A percentile compares a stretch with the other conserved stretches of the same genome.
These are phyloP conservation scores for Epithemia pelagica DNA, from an alignment of 108 stramenopile species.

Conservation along the genomic window DNA sequence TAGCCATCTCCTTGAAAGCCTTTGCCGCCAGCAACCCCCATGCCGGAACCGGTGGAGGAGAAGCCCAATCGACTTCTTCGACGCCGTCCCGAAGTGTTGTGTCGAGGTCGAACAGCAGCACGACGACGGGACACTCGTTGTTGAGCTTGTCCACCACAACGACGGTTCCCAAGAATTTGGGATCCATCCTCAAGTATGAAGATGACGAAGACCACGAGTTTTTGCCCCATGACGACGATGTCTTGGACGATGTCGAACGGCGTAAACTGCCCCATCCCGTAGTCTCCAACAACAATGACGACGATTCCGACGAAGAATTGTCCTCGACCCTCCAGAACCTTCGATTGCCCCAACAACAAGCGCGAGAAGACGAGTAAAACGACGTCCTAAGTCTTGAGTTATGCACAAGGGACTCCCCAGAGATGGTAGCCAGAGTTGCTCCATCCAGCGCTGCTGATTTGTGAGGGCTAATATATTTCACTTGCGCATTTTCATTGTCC, in stretches of 20 bases:
- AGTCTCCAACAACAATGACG: too few species aligned
- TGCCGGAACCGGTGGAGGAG: not conserved
- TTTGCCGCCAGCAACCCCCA: not conserved
- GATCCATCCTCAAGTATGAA: not conserved
- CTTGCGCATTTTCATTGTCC: too few species aligned
- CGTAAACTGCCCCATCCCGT: too few species aligned
- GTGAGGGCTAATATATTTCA: too few species aligned
- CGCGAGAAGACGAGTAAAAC: too few species aligned
- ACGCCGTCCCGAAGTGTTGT: not conserved
- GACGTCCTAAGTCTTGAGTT: too few species aligned
- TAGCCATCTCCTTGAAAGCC: not conserved
- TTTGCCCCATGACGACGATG: not conserved
- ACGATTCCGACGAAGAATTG: too few species aligned
- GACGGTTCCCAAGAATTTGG: not conserved
- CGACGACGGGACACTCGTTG: not conserved
- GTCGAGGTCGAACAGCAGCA: not conserved
- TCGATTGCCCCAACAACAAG: too few species aligned
- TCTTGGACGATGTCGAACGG: not conserved
- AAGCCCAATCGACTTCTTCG: not conserved
- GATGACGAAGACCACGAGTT: not conserved
- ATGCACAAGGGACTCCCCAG: too few species aligned
- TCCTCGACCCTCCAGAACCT: too few species aligned
- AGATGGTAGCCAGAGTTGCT: too few species aligned
- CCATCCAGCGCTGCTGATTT: too few species aligned
- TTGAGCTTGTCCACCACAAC: not conserved